These are phyloP conservation scores for Neocucurbitaria cava DNA, from an alignment of 2,329 filamentous ascomycete species.

Conservation along the genomic window DNA sequence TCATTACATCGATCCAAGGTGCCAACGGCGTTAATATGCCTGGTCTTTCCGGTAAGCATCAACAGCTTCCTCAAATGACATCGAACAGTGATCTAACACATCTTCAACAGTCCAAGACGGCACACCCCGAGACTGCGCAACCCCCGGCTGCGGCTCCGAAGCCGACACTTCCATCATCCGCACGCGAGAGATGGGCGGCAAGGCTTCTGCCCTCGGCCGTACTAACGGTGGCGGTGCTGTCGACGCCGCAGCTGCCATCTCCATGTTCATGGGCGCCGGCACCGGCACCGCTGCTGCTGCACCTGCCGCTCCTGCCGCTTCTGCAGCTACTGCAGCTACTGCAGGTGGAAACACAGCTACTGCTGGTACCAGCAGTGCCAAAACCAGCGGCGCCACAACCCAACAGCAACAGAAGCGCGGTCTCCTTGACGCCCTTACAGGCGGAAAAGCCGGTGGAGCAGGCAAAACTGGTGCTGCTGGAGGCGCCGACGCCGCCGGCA, in stretches of 20 bases:
- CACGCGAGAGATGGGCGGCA: slow-evolving; percentile 62
- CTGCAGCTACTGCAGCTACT: no score
- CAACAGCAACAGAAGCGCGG: slow-evolving; percentile 40
- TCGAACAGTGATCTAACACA: slow-evolving; percentile 13
- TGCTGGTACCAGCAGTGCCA: background rate
- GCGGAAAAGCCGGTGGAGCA: slow-evolving; percentile 10
- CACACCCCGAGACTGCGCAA: slow-evolving; percentile 71
- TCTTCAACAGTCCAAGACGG: slow-evolving; percentile 64
- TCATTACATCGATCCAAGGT: slow-evolving; percentile 63
- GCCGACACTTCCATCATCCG: slow-evolving; percentile 75
- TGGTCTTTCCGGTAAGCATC: slow-evolving; percentile 60
- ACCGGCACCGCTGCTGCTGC: slow-evolving; percentile 10
- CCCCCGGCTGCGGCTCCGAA: slow-evolving; percentile 68
- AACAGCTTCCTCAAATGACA: background rate
- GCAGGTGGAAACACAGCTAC: no score
- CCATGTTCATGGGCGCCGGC: slow-evolving; percentile 64
- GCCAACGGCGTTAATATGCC: slow-evolving; percentile 70
- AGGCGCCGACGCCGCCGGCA: slow-evolving; percentile 50
- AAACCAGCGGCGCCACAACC: slow-evolving; percentile 3
- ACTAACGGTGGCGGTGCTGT: slow-evolving; percentile 67
- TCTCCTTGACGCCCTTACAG: slow-evolving; percentile 34
- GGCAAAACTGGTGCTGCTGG: slow-evolving; percentile 18
- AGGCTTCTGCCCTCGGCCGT: slow-evolving; percentile 68
- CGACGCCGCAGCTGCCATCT: slow-evolving; percentile 63
- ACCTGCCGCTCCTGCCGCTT: slow-evolving; percentile 3